Conservation (phyloP, 169 alveolate genomes). For the Plasmodium vivax region DNA sequence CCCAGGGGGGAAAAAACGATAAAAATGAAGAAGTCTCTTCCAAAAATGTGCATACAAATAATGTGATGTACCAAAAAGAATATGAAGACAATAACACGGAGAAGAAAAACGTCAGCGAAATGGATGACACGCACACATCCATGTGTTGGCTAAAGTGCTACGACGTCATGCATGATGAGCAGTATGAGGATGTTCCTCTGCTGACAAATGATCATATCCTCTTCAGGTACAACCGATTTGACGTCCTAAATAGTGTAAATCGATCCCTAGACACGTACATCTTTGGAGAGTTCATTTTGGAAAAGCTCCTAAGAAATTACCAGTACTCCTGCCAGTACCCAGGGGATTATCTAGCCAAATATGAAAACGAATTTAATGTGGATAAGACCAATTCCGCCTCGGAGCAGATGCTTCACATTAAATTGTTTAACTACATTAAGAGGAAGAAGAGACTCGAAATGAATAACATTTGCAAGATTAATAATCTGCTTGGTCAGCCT, state of each 20-base stretch:
- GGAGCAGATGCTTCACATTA: constrained; percentile 37
- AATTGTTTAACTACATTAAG: constrained; percentile 60
- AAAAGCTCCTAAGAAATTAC: constrained; percentile 45
- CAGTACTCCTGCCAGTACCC: constrained; percentile 71
- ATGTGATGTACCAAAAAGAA: constrained; percentile 34
- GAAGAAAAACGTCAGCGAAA: constrained; percentile 55
- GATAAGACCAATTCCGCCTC: constrained; percentile 10
- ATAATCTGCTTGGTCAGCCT: constrained; percentile 73
- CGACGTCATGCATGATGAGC: constrained; percentile 39
- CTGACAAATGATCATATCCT: constrained; percentile 61
- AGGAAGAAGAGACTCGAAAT: constrained; percentile 69
- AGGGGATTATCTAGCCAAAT: constrained; percentile 62
- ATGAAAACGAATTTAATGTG: constrained; percentile 61
- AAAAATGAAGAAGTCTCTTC: constrained; percentile 50
- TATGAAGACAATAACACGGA: constrained; percentile 63
- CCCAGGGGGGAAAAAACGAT: constrained; percentile 16
- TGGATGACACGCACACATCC: constrained; percentile 63
- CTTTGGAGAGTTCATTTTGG: constrained; percentile 61
- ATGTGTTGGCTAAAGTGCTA: constrained; percentile 34
- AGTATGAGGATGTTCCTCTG: constrained; percentile 28
- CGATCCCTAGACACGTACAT: constrained; percentile 68
- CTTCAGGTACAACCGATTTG: constrained; percentile 44
- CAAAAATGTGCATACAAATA: constrained; percentile 10
- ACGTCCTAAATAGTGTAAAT: constrained; percentile 40
- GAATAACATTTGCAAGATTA: constrained; percentile 56